A percentile compares a stretch with the other conserved stretches of the same genome.
phyloP scores from a whole-genome alignment of 192 early-diverging fungal species.

The Coemansia sp. region DNA sequence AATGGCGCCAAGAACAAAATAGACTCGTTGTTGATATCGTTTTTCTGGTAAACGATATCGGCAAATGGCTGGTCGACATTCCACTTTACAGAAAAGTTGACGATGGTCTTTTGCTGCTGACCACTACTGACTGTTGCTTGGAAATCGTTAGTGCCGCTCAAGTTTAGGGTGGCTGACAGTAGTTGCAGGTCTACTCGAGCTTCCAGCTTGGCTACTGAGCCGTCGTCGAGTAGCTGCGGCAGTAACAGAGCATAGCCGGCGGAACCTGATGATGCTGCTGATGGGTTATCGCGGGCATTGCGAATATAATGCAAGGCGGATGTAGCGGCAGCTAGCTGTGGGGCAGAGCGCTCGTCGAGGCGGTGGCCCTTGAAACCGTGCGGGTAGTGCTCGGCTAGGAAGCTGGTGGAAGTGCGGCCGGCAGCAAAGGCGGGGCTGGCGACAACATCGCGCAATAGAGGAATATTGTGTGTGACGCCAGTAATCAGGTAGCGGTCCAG shows the following conservation, averaged over 20 bases:
- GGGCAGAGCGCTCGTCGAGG: slow-evolving; percentile 57
- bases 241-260: slow-evolving; percentile 20
- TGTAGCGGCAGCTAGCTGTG: slow-evolving; percentile 68
- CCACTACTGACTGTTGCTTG: slow-evolving; percentile 6
- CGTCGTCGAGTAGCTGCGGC: slow-evolving; percentile 60
- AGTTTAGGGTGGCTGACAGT: background rate
- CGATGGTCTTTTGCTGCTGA: slow-evolving; percentile 22
- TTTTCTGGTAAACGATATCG: slow-evolving; percentile 29
- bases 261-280: background rate
- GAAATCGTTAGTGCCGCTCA: slow-evolving; percentile 42
- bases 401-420: slow-evolving; percentile 84
- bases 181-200: slow-evolving; percentile 15
- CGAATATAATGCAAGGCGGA: slow-evolving; percentile 72
- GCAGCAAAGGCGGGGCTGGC: slow-evolving; percentile 69
- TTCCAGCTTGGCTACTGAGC: slow-evolving; percentile 40
- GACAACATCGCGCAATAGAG: slow-evolving; percentile 87
- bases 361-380: slow-evolving; percentile 80
- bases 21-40: slow-evolving; percentile 15
- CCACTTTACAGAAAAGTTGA: slow-evolving; percentile 64
- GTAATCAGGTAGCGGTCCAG: slow-evolving; percentile 92
- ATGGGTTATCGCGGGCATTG: slow-evolving; percentile 53
- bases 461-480: slow-evolving; percentile 96
- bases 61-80: slow-evolving; percentile 75
- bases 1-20: slow-evolving; percentile 76
- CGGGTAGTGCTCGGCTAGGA: slow-evolving; percentile 90